Conservation (phyloP, 768 basidiomycete genomes). For the Leucogyrophana mollusca region DNA sequence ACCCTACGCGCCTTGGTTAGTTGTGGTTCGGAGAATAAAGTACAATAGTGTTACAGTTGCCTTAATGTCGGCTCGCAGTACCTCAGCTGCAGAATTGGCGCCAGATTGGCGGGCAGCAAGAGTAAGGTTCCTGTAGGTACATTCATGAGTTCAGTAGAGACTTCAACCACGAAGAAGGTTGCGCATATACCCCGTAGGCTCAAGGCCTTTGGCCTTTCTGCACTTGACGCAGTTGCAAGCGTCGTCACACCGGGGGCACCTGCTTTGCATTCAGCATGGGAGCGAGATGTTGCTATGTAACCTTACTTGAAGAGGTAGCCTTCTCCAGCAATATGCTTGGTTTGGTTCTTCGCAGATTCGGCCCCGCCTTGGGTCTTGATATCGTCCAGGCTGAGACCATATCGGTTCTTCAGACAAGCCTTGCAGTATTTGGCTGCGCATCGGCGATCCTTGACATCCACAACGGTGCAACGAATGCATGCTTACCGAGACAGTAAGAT, state of each 20-base stretch:
- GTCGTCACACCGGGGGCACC: slow-evolving; percentile 69
- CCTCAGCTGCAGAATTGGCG: slow-evolving; percentile 36
- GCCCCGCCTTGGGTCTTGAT: slow-evolving; percentile 38
- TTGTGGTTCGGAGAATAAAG: slow-evolving; percentile 1
- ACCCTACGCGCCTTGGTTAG: slow-evolving; percentile 20
- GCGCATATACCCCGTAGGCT: slow-evolving; percentile 52
- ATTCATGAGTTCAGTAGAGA: slow-evolving; percentile 10
- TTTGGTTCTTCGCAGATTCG: slow-evolving; percentile 15
- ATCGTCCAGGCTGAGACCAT: slow-evolving; percentile 44
- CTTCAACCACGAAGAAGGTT: background rate
- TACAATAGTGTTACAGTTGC: slow-evolving; percentile 27
- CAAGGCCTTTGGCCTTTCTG: slow-evolving; percentile 60
- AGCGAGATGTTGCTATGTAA: slow-evolving; percentile 1
- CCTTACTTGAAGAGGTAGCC: slow-evolving; percentile 56
- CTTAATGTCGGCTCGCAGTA: slow-evolving; percentile 31
- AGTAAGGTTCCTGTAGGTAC: slow-evolving; percentile 35
- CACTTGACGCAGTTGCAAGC: slow-evolving; percentile 69
- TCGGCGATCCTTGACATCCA: slow-evolving; percentile 33
- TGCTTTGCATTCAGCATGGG: slow-evolving; percentile 26
- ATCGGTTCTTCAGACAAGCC: slow-evolving; percentile 65
- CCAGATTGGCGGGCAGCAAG: slow-evolving; percentile 36
- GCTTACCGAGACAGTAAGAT: slow-evolving; percentile 20
- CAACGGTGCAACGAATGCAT: slow-evolving; percentile 37
- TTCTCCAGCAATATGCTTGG: slow-evolving; percentile 26
- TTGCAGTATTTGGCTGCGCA: slow-evolving; percentile 65